phyloP scores from a whole-genome alignment of 495 filamentous ascomycete genomes.

The Neurospora discreta region DNA sequence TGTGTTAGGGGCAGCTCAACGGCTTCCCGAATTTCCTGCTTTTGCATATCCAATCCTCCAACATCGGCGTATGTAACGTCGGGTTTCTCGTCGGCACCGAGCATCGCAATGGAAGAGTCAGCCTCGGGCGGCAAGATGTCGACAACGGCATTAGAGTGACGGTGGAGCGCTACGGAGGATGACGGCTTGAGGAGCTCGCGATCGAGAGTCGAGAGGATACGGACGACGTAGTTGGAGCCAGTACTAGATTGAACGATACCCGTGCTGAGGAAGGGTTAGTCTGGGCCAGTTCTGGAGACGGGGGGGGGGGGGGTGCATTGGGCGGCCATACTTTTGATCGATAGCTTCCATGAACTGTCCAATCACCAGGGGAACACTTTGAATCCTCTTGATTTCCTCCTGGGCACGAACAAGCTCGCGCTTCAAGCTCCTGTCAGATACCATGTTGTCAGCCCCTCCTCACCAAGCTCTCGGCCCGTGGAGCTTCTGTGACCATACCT shows the following conservation, averaged over 20 bases:
- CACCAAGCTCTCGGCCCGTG: background rate
- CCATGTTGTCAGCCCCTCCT: background rate
- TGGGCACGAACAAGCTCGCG: conserved; percentile 93
- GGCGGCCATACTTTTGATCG: conserved; percentile 76
- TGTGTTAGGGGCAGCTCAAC: conserved; percentile 94
- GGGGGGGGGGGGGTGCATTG: background rate
- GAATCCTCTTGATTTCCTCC: conserved; percentile 98
- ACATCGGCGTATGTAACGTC: conserved; percentile 98
- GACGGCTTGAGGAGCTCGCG: conserved; percentile 95
- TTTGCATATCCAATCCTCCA: conserved; percentile 97
- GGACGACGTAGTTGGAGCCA: conserved; percentile 97
- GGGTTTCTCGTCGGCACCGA: conserved; percentile 91
- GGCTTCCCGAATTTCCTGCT: conserved; percentile 96
- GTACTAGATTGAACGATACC: conserved; percentile 98
- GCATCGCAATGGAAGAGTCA: conserved; percentile 97
- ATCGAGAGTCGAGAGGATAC: conserved; percentile 95
- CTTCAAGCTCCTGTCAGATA: conserved; percentile 68
- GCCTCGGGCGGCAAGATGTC: conserved; percentile 97
- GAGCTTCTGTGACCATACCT: conserved; percentile 40
- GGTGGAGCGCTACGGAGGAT: conserved; percentile 91
- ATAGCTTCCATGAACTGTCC: conserved; percentile 99
- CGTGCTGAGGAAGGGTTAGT: conserved; percentile 46
- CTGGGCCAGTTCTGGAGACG: background rate
- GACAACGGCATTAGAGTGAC: conserved; percentile 96
- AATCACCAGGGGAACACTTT: conserved; percentile 94